Evolutionary conservation across 768 basidiomycete genomes (phyloP), one percentile per base, ranked within the genome.

Genomic region (Lanmaoa pseudosensibilis): DNA sequence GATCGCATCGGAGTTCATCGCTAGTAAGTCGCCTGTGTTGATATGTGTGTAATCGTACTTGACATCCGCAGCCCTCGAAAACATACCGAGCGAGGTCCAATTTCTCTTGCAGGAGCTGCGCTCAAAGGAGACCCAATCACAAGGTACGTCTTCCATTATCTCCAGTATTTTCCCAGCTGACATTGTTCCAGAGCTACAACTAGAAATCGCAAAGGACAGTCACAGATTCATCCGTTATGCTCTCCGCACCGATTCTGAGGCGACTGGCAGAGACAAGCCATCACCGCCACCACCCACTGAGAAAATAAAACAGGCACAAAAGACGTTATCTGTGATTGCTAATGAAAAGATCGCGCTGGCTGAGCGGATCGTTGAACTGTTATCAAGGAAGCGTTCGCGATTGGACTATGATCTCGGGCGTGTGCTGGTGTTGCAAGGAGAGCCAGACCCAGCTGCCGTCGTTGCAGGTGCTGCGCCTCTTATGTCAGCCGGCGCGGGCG

Each of bases 51-150:
- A 18, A 32, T 38, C 33, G 11, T 30, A 23, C 18, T 40, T 39
- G 48, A 25, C 13, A 13, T 32, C 19, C 30, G 18, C 59, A 81
- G 80, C 78, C 50, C 73, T 81, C 19, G 80, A 81, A 54, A 81
- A 81, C 58, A 68, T 81, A 55, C 80, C 80, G 1, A 75, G 73
- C 33, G 80, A 81, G 64, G 71, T 82, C 10, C 76, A 78, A 25
- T 75, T 74, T 57, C 70, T 81, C 18, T 71, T 81, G n/a, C 73
- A 76, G 16, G 80, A 81, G 58, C 80, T 81, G 34, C 74, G 75
- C 37, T 65, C 74, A 50, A 80, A 75, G 57, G 80, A 82, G 46
- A 64, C 64, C 9, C 72, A 71, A 54, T 74, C 74, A 1, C 77
- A 80, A 66, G 80, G 80, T 71, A 58, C 61, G 54, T 23, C 43